Evolutionary conservation across 305 asterid genomes (phyloP).

Genomic region (Caryopteris hybrid): DNA sequence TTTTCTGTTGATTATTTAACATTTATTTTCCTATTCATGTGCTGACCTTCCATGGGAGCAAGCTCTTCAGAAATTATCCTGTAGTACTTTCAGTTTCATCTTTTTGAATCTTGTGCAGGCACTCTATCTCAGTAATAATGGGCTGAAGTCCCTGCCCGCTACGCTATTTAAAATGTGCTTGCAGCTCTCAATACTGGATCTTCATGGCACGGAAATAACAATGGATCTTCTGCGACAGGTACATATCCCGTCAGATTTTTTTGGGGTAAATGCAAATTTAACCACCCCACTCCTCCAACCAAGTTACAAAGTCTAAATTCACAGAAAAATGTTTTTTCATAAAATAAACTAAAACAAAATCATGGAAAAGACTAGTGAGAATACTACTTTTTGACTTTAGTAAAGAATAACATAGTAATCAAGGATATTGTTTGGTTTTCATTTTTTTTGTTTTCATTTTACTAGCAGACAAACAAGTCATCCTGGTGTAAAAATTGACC

Average conservation of each 20-base stretch:
- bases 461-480: neutral
- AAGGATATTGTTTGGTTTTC: neutral
- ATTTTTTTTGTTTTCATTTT: neutral
- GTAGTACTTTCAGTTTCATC: neutral
- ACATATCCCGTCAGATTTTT: neutral
- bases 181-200: conserved; percentile 75
- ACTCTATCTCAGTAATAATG: conserved; percentile 64
- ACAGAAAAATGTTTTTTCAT: too few species aligned
- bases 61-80: neutral
- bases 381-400: too few species aligned
- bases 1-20: neutral
- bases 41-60: neutral
- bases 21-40: neutral
- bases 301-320: too few species aligned
- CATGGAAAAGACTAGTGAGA: too few species aligned
- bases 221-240: conserved; percentile 78
- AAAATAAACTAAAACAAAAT: too few species aligned
- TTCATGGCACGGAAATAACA: conserved; percentile 86
- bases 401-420: too few species aligned
- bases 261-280: neutral
- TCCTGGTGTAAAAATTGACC: neutral
- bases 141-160: conserved; percentile 65
- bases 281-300: too few species aligned
- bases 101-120: conserved; percentile 41
- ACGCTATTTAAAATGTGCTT: conserved; percentile 53